phyloP scores from a whole-genome alignment of 169 alveolate genomes.

The Plasmodium knowlesi region DNA sequence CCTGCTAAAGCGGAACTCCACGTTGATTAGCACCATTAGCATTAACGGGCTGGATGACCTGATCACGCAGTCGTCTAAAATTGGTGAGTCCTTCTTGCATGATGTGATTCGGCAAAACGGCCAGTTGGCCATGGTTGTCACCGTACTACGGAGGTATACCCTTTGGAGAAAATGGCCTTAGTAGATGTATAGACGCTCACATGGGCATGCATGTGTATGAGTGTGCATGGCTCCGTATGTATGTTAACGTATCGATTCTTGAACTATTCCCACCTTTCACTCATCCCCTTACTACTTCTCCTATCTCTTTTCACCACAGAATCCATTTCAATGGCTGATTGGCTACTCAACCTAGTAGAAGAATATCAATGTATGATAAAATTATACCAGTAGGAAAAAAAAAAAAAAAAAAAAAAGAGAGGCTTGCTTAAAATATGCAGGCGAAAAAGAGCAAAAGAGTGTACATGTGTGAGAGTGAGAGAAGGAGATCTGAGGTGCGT shows the following conservation, averaged over 20 bases:
- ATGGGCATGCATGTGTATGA: background rate
- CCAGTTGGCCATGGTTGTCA: background rate
- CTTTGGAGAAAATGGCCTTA: background rate
- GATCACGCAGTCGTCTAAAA: conserved; percentile 74
- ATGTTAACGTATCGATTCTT: background rate
- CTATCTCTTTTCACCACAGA: background rate
- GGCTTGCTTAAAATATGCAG: background rate
- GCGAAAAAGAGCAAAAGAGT: background rate
- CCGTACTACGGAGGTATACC: conserved; percentile 58
- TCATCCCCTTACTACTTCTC: background rate
- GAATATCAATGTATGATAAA: conserved; percentile 77
- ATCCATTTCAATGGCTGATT: conserved; percentile 74
- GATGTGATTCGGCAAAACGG: conserved; percentile 13
- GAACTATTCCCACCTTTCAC: background rate
- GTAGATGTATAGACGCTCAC: background rate
- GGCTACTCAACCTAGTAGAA: conserved; percentile 72
- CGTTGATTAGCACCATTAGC: conserved; percentile 58
- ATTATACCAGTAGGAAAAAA: conserved; percentile 75
- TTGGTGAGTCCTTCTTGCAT: conserved; percentile 63
- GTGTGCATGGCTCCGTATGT: background rate
- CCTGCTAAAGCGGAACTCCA: conserved; percentile 44
- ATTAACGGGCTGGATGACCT: conserved; percentile 72
- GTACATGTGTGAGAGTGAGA: background rate
- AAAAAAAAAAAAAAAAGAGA: background rate
- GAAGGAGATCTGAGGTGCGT: background rate